Base-by-base conservation (phyloP, 306 rosid genomes). In the Vicia faba region DNA sequence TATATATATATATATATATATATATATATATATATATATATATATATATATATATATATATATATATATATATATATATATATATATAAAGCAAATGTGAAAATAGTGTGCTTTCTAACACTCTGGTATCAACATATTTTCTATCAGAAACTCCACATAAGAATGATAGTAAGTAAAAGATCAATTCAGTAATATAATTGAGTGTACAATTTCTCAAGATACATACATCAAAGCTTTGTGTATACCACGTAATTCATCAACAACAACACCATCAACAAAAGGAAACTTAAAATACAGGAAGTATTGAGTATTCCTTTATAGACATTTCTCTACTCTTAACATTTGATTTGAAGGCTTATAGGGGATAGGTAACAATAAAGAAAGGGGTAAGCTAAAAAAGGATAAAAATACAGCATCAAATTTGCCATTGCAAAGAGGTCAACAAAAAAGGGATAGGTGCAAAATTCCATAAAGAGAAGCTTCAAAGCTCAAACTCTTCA, bases 401-500 rank as follows among this genome's bases (percentile, higher is more conserved):
- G 18, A 49, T 31, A 44, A 72, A 44, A 29, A 39, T 43, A 43
- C 70, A 45, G 48, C 10, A 43, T 8, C 10, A 46, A 69, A 23
- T 55, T 79, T 70, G 55, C 40, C 43, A 80, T 49, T 26, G 61
- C 23, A 6, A 59, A 28, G 23, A 71, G 7, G 19, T 61, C 39
- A 20, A 64, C 50, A 69, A 41, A 59, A 50, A 62, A 29, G 70
- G 75, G 63, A 56, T 16, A 13, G 0, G 0, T 23, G 58, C 49
- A 18, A 51, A 53, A 33, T 15, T 72, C 38, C 61, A 14, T 5
- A 41, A 46, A 35, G 38, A 44, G 5, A 14, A 64, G 50, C 48
- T 66, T 88, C 85, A 91, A 62, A 91, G 93, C 86, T 88, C 93
- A 46, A 91, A 91, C 38, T 89, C 95, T 65, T 88, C 98, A 25